Evolutionary conservation across 2,329 filamentous ascomycete genomes (phyloP).

Genomic region (Diplodia corticola): DNA sequence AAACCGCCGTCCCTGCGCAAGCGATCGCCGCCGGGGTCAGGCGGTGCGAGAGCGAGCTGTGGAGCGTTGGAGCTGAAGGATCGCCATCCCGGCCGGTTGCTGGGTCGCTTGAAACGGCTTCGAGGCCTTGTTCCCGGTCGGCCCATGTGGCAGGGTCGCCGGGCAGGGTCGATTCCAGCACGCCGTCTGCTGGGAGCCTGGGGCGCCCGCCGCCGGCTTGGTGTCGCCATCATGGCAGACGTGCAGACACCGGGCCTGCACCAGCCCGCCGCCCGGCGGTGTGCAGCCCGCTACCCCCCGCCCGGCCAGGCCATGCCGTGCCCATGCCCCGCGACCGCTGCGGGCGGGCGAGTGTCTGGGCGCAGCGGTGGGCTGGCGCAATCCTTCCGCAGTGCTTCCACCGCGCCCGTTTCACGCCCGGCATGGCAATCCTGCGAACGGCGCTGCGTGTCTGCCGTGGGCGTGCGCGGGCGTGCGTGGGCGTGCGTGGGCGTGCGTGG

Average conservation of each 20-base stretch:
- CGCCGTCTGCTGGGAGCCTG: not conserved
- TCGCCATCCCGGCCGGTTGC: constrained; percentile 1
- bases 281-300: too few relatives aligned
- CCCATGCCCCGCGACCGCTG: too few relatives aligned
- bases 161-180: not conserved
- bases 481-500: too few relatives aligned
- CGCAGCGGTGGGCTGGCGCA: not conserved
- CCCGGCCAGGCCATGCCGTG: too few relatives aligned
- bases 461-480: not conserved
- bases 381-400: constrained; percentile 5
- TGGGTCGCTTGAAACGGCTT: constrained; percentile 14
- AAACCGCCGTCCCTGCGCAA: constrained; percentile 18
- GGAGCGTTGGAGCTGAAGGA: constrained; percentile 18
- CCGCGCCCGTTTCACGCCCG: constrained; percentile 8
- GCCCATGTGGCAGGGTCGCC: constrained; percentile 1
- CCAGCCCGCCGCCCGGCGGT: not conserved
- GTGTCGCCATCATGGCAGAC: not conserved
- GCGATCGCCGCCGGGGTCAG: constrained; percentile 16
- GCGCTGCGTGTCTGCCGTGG: not conserved
- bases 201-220: not conserved
- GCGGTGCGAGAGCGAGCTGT: constrained; percentile 17
- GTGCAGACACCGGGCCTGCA: not conserved
- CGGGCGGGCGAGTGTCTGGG: not conserved
- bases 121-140: not conserved
- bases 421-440: constrained; percentile 17